Conservation (phyloP, 1,284 basidiomycete genomes). For the Calocybe gambosa region DNA sequence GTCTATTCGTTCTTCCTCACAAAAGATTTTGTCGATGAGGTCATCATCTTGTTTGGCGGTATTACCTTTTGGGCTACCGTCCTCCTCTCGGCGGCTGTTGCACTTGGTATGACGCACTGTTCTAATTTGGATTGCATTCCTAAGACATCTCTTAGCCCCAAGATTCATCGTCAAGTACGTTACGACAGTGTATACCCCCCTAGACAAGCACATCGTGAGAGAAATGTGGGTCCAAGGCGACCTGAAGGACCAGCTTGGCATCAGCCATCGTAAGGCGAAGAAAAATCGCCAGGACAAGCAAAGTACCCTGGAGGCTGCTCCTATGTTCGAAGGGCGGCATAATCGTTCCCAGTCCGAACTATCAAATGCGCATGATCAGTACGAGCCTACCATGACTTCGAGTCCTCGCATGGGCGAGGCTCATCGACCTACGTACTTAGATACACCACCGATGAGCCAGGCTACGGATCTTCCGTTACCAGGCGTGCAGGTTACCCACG, state of each 20-base stretch:
- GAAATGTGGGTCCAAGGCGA: slow-evolving; percentile 87
- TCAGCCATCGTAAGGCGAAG: slow-evolving; percentile 51
- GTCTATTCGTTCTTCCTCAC: slow-evolving; percentile 77
- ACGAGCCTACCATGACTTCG: slow-evolving; percentile 39
- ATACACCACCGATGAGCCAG: slow-evolving; percentile 30
- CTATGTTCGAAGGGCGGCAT: slow-evolving; percentile 64
- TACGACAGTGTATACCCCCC: slow-evolving; percentile 59
- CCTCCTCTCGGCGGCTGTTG: slow-evolving; percentile 59
- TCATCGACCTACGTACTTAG: slow-evolving; percentile 26
- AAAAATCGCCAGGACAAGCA: slow-evolving; percentile 30
- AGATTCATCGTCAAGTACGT: slow-evolving; percentile 70
- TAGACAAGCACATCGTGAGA: slow-evolving; percentile 81
- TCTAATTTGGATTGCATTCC: background rate
- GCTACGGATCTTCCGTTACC: slow-evolving; percentile 21
- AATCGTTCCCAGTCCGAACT: slow-evolving; percentile 58
- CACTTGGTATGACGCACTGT: slow-evolving; percentile 54
- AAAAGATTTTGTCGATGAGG: slow-evolving; percentile 69
- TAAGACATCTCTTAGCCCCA: slow-evolving; percentile 43
- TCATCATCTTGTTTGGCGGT: slow-evolving; percentile 68
- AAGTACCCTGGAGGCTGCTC: slow-evolving; percentile 48
- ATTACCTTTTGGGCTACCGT: slow-evolving; percentile 82
- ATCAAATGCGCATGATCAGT: slow-evolving; percentile 30
- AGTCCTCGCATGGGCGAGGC: slow-evolving; percentile 25
- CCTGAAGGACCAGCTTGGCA: slow-evolving; percentile 77
- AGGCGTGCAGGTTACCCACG: slow-evolving; percentile 21